These are phyloP conservation scores for Trifolium dubium DNA, from an alignment of 306 rosid genomes.

Conservation along the genomic window DNA sequence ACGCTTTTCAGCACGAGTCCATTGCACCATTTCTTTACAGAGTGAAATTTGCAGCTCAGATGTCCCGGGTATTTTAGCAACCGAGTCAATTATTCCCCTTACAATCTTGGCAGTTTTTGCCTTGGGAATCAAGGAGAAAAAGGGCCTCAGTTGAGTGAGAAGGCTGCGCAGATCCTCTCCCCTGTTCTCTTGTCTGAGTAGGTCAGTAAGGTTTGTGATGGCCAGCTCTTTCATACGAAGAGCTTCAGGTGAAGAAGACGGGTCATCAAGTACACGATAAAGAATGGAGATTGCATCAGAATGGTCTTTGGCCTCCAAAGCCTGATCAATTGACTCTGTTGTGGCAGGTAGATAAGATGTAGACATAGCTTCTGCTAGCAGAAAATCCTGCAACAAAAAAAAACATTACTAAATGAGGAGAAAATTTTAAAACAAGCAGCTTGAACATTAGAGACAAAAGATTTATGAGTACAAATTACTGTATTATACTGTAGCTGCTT, in stretches of 20 bases:
- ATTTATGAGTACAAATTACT: constrained; percentile 5
- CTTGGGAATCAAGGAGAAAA: constrained; percentile 87
- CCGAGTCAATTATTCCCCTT: constrained; percentile 80
- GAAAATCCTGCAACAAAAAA: constrained; percentile 50
- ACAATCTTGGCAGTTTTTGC: constrained; percentile 97
- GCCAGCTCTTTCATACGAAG: constrained; percentile 87
- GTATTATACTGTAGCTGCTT: constrained; percentile 3
- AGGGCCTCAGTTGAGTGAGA: constrained; percentile 90
- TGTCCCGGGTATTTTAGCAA: constrained; percentile 87
- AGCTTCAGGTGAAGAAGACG: constrained; percentile 86
- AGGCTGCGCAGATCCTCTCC: constrained; percentile 93
- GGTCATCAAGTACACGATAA: constrained; percentile 74
- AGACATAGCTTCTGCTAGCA: constrained; percentile 58
- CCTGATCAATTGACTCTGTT: constrained; percentile 71
- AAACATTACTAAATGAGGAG: constrained; percentile 34
- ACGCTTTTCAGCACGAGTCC: constrained; percentile 92
- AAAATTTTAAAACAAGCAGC: constrained; percentile 9
- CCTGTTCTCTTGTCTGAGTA: constrained; percentile 80
- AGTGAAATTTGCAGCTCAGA: constrained; percentile 85
- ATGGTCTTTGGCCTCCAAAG: constrained; percentile 70
- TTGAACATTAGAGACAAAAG: not conserved
- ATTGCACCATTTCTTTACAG: constrained; percentile 93
- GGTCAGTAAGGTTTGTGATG: constrained; percentile 73
- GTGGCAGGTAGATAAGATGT: constrained; percentile 81
- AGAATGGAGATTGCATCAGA: constrained; percentile 78